Evolutionary conservation across 176 grass and related monocot species (phyloP), one percentile per base, ranked within the genome.

Genomic region (Microstegium vimineum): DNA sequence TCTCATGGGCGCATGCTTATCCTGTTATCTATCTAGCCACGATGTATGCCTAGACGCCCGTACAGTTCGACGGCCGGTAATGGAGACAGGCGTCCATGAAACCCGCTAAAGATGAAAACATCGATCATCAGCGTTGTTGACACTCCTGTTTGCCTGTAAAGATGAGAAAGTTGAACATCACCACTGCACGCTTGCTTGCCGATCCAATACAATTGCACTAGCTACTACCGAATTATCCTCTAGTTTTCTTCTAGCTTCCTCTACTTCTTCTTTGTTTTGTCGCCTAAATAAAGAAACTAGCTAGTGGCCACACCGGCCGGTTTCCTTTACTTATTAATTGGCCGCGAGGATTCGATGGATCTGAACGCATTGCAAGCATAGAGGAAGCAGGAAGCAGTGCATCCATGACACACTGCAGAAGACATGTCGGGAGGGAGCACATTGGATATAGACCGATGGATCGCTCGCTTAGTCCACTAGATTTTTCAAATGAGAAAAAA

Each of bases 11-110:
- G 74, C 73, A 20, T 18, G 69, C 69, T 84, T 73, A 79, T 76
- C 84, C 76, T 20, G 28, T 4, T 17, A 28, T 45, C 26, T 46
- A 82, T 64, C 82, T 46, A 82, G 56, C 82, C 77, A 76, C 71
- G 42, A 76, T 41, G 41, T 42, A 76, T 41, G 41, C 54, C 82
- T 54, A 79, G 41, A n/a, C 26, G 76, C 52, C 74, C 84, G 77
- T 74, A 67, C 78, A 66, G 30, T 59, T 30, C 9, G 78, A 35
- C 52, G 43, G 15, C 65, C 43, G 62, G 10, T 57, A 59, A 35
- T 66, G 74, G 73, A 52, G 88, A 90, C 79, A 90, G 32, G 83
- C 20, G 14, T 22, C 83, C 83, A 73, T 18, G 40, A 86, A 90
- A 90, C 43, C 73, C 65, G 78, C 78, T 73, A 66, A 90, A 85